A percentile compares a stretch with the other conserved stretches of the same genome.
Evolutionary conservation across 169 alveolate genomes (phyloP).

Genomic region (Babesia divergens): DNA sequence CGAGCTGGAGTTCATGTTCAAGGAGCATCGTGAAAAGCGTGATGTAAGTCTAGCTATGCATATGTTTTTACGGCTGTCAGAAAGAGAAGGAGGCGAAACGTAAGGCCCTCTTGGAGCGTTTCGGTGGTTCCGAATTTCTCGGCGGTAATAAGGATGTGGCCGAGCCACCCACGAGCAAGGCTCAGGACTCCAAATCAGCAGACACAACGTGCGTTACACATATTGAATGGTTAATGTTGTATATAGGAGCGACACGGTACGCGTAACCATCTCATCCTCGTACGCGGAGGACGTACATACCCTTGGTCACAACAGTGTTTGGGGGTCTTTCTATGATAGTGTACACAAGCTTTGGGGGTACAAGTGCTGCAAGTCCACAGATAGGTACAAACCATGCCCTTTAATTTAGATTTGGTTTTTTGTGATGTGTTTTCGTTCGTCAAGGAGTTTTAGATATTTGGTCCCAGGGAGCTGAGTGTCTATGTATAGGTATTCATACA

Average conservation of each 20-base stretch:
- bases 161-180: neutral
- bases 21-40: slow-evolving; percentile 63
- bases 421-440: neutral
- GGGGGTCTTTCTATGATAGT: slow-evolving; percentile 84
- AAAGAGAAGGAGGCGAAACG: slow-evolving; percentile 50
- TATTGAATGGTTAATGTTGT: neutral
- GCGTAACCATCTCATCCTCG: slow-evolving; percentile 57
- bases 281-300: slow-evolving; percentile 79
- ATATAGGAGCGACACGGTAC: neutral
- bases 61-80: neutral
- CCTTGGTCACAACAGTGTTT: slow-evolving; percentile 80
- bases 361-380: slow-evolving; percentile 75
- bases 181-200: neutral
- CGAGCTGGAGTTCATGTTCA: slow-evolving; percentile 73
- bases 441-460: slow-evolving; percentile 32
- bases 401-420: neutral
- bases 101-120: slow-evolving; percentile 60
- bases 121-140: slow-evolving; percentile 49
- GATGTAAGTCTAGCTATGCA: slow-evolving; percentile 14
- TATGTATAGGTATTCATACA: neutral
- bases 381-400: neutral
- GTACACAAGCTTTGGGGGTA: slow-evolving; percentile 84
- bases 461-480: slow-evolving; percentile 48
- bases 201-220: neutral
- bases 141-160: neutral